Evolutionary conservation across 2,329 filamentous ascomycete species (phyloP).

Genomic region (Fragosphaeria purpurea): DNA sequence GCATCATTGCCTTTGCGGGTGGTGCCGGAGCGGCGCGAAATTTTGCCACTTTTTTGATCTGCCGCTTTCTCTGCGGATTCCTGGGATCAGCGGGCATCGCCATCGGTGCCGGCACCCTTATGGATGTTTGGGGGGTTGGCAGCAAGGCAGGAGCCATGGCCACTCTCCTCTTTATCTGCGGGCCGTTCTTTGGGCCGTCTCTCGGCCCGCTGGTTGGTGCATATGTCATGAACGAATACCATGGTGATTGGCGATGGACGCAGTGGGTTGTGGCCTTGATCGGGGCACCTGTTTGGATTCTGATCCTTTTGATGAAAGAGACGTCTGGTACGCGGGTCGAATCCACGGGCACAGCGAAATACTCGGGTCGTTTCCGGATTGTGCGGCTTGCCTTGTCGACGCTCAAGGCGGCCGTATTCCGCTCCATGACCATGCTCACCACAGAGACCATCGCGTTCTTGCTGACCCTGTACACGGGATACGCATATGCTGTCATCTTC

Average conservation of each 20-base stretch:
- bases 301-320: slow-evolving; percentile 3
- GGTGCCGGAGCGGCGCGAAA: slow-evolving; percentile 41
- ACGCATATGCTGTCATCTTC: slow-evolving; percentile 4
- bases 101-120: slow-evolving; percentile 58
- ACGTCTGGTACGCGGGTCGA: not conserved
- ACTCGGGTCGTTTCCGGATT: not conserved
- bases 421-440: slow-evolving; percentile 2
- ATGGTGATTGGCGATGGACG: slow-evolving; percentile 3
- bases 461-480: slow-evolving; percentile 2
- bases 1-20: slow-evolving; percentile 35
- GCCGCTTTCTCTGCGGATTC: slow-evolving; percentile 54
- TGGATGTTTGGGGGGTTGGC: slow-evolving; percentile 37
- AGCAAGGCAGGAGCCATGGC: not conserved
- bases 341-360: too few relatives aligned
- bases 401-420: not conserved
- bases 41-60: slow-evolving; percentile 39
- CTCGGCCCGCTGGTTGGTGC: slow-evolving; percentile 1
- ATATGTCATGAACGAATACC: slow-evolving; percentile 2
- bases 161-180: not conserved
- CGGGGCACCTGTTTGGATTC: not conserved
- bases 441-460: slow-evolving; percentile 1
- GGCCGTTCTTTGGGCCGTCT: not conserved
- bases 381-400: not conserved
- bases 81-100: slow-evolving; percentile 57
- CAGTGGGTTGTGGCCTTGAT: slow-evolving; percentile 2